These are phyloP conservation scores for Erythrophleum ivorense DNA, from an alignment of 331 rosid species.

Conservation along the genomic window DNA sequence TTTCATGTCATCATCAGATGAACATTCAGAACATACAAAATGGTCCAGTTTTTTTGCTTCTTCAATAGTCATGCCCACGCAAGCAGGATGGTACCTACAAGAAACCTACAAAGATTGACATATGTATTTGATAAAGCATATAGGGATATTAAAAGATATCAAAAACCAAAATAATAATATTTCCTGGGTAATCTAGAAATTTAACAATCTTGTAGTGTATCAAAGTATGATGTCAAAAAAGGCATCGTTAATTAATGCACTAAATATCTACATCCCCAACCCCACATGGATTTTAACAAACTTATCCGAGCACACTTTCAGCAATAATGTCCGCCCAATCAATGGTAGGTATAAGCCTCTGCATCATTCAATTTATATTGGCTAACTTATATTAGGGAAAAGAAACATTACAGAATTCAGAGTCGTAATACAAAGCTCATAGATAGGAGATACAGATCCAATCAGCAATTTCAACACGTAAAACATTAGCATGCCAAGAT, in stretches of 20 bases:
- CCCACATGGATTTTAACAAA: not conserved
- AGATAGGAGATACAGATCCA: not conserved
- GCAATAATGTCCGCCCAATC: not conserved
- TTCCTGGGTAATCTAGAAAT: not conserved
- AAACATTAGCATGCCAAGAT: slow-evolving; percentile 11
- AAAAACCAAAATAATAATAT: slow-evolving; percentile 4
- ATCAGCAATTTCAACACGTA: slow-evolving; percentile 4
- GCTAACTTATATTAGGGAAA: not conserved
- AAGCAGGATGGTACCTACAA: slow-evolving; percentile 87
- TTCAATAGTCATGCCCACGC: slow-evolving; percentile 76
- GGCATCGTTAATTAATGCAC: not conserved
- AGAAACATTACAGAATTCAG: slow-evolving; percentile 5
- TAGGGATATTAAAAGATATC: not conserved
- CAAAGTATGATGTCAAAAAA: not conserved
- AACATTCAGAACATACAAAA: slow-evolving; percentile 79
- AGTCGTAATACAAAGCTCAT: not conserved
- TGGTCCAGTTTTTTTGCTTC: slow-evolving; percentile 77
- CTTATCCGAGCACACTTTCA: slow-evolving; percentile 8
- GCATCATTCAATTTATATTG: slow-evolving; percentile 20
- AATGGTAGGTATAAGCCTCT: slow-evolving; percentile 26
- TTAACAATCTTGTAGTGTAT: not conserved
- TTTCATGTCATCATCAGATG: slow-evolving; percentile 60
- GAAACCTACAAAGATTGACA: slow-evolving; percentile 40
- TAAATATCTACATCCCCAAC: not conserved
- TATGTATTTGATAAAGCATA: slow-evolving; percentile 22